phyloP scores from a whole-genome alignment of 2,329 filamentous ascomycete species.

The Rasamsonia emersonii region DNA sequence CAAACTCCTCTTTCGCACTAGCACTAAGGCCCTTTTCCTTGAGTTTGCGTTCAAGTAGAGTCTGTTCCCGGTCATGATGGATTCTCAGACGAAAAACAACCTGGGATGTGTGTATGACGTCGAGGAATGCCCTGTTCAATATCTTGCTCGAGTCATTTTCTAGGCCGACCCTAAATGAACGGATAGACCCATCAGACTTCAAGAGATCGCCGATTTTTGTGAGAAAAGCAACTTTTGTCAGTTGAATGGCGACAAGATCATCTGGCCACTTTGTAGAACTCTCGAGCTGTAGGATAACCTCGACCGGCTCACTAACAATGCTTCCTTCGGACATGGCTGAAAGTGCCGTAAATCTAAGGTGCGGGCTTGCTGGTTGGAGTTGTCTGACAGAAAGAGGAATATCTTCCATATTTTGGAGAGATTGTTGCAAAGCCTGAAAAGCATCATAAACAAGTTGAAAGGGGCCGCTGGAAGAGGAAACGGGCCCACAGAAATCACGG shows the following conservation, averaged over 20 bases:
- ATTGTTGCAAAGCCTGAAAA: conserved; percentile 64
- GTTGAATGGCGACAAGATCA: conserved; percentile 80
- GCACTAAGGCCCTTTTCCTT: conserved; percentile 63
- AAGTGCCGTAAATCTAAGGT: conserved; percentile 61
- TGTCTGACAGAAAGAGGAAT: conserved; percentile 81
- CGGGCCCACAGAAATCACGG: conserved; percentile 22
- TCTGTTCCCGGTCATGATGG: conserved; percentile 78
- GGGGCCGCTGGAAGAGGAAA: conserved; percentile 35
- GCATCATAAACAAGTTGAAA: conserved; percentile 64
- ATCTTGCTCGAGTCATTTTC: conserved; percentile 64
- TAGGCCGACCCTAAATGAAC: conserved; percentile 65
- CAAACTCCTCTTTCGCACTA: conserved; percentile 58
- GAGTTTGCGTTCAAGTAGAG: conserved; percentile 66
- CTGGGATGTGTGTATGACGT: conserved; percentile 65
- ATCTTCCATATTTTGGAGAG: conserved; percentile 69
- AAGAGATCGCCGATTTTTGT: conserved; percentile 65
- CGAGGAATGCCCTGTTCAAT: conserved; percentile 73
- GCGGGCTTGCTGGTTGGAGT: conserved; percentile 61
- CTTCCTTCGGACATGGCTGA: conserved; percentile 17
- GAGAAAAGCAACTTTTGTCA: conserved; percentile 85
- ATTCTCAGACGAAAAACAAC: conserved; percentile 77
- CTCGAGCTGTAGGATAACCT: conserved; percentile 84
- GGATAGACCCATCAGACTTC: conserved; percentile 50
- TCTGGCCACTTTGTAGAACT: conserved; percentile 91
- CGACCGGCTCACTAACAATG: conserved; percentile 46